Evolutionary conservation across 495 filamentous ascomycete genomes (phyloP).

Genomic region (Tuber magnatum): DNA sequence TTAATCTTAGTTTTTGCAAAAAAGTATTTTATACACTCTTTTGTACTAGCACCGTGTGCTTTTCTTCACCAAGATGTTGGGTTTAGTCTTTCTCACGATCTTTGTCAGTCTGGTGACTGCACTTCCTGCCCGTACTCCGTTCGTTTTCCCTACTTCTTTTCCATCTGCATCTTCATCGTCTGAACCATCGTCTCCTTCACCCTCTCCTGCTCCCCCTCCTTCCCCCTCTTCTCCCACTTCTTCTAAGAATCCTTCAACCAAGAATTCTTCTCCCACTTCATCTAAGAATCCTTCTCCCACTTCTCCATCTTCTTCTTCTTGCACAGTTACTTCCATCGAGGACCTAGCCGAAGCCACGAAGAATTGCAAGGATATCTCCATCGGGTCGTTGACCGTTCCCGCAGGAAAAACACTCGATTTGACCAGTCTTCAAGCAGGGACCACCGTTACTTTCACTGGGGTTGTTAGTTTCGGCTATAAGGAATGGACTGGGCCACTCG

Average conservation of each 20-base stretch:
- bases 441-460: conserved; percentile 49
- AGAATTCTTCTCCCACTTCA: not conserved
- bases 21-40: not conserved
- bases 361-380: conserved; percentile 46
- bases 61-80: not conserved
- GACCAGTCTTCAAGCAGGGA: conserved; percentile 45
- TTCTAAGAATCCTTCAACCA: no score
- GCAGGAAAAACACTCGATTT: conserved; percentile 48
- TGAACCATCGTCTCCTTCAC: not conserved
- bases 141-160: no score
- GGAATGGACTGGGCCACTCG: conserved; percentile 49
- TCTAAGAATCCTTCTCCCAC: no score
- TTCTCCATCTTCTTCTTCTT: conserved; percentile 35
- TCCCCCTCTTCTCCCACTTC: no score
- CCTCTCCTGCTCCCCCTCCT: not conserved
- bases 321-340: conserved; percentile 44
- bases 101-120: not conserved
- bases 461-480: conserved; percentile 49
- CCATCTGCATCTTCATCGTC: no score
- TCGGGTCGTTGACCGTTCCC: conserved; percentile 47
- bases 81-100: not conserved
- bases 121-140: not conserved
- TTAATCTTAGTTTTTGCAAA: not conserved
- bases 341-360: conserved; percentile 44
- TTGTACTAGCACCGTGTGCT: not conserved